Base-by-base conservation (phyloP, 192 early-diverging fungal species). In the Lobosporangium transversale region DNA sequence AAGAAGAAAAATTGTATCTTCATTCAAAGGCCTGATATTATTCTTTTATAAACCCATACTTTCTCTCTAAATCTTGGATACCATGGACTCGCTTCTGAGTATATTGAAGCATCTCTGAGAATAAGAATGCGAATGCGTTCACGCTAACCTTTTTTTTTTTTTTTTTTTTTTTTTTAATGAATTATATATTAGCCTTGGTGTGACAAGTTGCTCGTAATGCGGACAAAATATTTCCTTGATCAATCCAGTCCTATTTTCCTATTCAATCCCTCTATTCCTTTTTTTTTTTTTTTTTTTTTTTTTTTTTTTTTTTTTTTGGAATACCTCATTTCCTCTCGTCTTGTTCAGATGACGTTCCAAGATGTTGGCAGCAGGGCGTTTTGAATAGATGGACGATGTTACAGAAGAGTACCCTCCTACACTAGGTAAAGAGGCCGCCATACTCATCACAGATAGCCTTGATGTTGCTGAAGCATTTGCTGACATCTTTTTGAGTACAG, bases 61-160 rank as follows among this genome's bases (percentile, higher is more conserved):
- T 95, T 78, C 92, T 89, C 73, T 99, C 97, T 21, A 99, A 86
- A 66, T 97, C 97, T 70, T 95, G 93, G 58, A 99, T 95, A 23
- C 95, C 97, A 66, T 90, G 86, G 9, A 95, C 95, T 42, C 93
- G 87, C 79, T 96, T 97, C 82, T 98, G 97, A n/a, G 96, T 89
- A 80, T 98, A 97, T 55, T 93, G 94, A 27, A 99, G 81, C 85
- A 97, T 96, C 79, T 99, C 97, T 26, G 91, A 92, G 79, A 99
- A 95, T 30, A 99, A 69, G 68, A 97, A 96, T 17, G 92, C 86
- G 78, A 94, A 95, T 5, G 97, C 89, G 27, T 89, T 85, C 29
- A 97, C 83, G 53, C 88, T 87, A 37, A 92, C 87, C 92, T 93
- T 57, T 4, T n/a, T n/a, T n/a, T n/a, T n/a, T n/a, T n/a, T n/a